Evolutionary conservation across 306 rosid species (phyloP).

Genomic region (barrel medic (Medicago truncatula)): DNA sequence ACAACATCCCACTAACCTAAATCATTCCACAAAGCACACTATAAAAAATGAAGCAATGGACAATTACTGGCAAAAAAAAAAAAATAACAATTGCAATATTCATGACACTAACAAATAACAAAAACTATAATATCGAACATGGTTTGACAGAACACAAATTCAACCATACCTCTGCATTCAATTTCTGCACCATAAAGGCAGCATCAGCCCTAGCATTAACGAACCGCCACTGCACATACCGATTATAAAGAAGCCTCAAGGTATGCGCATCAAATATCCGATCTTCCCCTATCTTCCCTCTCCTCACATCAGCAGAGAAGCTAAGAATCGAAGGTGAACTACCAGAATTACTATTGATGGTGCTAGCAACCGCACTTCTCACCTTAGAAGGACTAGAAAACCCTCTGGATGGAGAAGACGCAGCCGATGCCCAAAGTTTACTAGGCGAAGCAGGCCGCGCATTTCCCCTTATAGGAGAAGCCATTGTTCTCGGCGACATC

Average conservation of each 20-base stretch:
- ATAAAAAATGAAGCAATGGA: no score
- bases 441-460: constrained; percentile 84
- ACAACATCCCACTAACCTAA: no score
- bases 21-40: no score
- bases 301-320: constrained; percentile 85
- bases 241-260: constrained; percentile 90
- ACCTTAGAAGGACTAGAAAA: constrained; percentile 78
- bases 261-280: constrained; percentile 89
- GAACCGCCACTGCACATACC: constrained; percentile 93
- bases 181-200: constrained; percentile 83
- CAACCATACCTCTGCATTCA: constrained; percentile 83
- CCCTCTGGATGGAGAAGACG: constrained; percentile 79
- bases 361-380: constrained; percentile 66
- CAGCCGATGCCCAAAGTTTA: constrained; percentile 77
- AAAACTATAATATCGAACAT: constrained; percentile 3
- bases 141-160: constrained; percentile 2
- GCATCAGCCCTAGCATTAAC: constrained; percentile 97
- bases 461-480: constrained; percentile 81
- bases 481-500: constrained; percentile 72
- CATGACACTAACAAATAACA: constrained; percentile 29
- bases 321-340: constrained; percentile 88
- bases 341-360: constrained; percentile 59
- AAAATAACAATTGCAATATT: background rate
- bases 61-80: background rate
- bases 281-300: constrained; percentile 97